Conservation (phyloP, 352 stramenopile genomes). For the Phytophthora kernoviae region DNA sequence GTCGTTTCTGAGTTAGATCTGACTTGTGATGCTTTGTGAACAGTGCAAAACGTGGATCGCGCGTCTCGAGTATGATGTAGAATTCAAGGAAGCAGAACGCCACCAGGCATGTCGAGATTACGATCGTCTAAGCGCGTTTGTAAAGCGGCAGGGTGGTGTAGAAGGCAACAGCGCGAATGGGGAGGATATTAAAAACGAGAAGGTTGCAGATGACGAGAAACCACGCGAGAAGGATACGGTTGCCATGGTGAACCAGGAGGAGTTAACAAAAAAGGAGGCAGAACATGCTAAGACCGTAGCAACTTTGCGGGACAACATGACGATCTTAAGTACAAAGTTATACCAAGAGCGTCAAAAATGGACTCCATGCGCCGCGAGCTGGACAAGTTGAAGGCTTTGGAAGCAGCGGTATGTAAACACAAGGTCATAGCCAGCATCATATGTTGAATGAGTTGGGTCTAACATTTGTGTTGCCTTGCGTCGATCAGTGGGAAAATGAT, state of each 20-base stretch:
- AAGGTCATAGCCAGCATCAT: not conserved
- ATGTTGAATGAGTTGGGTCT: not conserved
- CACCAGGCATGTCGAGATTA: slow-evolving; percentile 80
- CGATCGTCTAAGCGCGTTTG: slow-evolving; percentile 63
- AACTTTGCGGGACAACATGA: slow-evolving; percentile 43
- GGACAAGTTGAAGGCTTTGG: slow-evolving; percentile 64
- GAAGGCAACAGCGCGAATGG: slow-evolving; percentile 16
- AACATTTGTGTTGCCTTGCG: slow-evolving; percentile 1
- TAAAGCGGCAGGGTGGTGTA: slow-evolving; percentile 45
- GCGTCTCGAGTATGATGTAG: slow-evolving; percentile 68
- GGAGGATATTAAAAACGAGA: slow-evolving; percentile 27
- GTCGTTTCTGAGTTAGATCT: slow-evolving; percentile 13
- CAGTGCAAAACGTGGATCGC: slow-evolving; percentile 63
- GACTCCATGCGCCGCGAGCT: slow-evolving; percentile 56
- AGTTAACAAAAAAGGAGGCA: slow-evolving; percentile 38
- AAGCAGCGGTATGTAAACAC: slow-evolving; percentile 48
- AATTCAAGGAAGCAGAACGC: slow-evolving; percentile 77
- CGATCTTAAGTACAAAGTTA: slow-evolving; percentile 47
- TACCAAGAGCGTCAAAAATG: slow-evolving; percentile 49
- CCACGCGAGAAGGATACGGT: slow-evolving; percentile 12
- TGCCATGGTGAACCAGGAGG: slow-evolving; percentile 36
- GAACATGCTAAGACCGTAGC: slow-evolving; percentile 37
- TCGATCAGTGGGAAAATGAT: slow-evolving; percentile 63
- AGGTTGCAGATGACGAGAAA: slow-evolving; percentile 26
- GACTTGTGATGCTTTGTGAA: slow-evolving; percentile 9